Evolutionary conservation across 331 rosid species (phyloP), one percentile per base, ranked within the genome.

Genomic region (Arachis monticola): DNA sequence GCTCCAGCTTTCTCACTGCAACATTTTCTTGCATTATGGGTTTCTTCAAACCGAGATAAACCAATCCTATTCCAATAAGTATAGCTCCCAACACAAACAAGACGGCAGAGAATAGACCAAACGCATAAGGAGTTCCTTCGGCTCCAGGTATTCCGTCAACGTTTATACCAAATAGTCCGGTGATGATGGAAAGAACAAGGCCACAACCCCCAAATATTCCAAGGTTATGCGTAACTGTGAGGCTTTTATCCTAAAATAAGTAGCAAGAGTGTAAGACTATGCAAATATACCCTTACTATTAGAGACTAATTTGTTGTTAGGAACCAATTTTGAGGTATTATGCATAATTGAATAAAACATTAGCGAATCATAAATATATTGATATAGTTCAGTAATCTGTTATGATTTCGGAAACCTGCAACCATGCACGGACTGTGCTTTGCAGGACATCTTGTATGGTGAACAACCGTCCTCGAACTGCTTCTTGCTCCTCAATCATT

Each of bases 401-500:
- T 46, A 38, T 13, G 60, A 71, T 79, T 44, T 27, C 56, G 47
- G 80, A 60, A 56, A 91, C 99, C 96, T 94, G 99, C 89, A 91
- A 81, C 99, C 99, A 91, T 59, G 99, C 92, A 22, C 97, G 97
- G 65, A 94, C 96, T 32, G 88, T 80, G 82, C 98, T 91, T 81
- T 94, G 99, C 95, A 91, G 87, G 75, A 88, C 97, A 77, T 91
- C 98, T 85, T 91, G 97, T 82, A 94, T 92, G 17, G 93, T 94
- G 75, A 94, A 94, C 59, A 94, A 77, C 71, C 98, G 97, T 47
- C 75, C 94, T 61, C 98, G 96, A 82, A 86, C 98, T 56, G 97
- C 98, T 87, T 94, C 98, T 83, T 94, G 96, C 85, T 91, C 98
- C 71, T 85, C 97, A 38, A 94, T 88, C 98, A 94, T 94, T 78